Conservation (phyloP, 108 stramenopile species). For the Bacterosira constricta region DNA sequence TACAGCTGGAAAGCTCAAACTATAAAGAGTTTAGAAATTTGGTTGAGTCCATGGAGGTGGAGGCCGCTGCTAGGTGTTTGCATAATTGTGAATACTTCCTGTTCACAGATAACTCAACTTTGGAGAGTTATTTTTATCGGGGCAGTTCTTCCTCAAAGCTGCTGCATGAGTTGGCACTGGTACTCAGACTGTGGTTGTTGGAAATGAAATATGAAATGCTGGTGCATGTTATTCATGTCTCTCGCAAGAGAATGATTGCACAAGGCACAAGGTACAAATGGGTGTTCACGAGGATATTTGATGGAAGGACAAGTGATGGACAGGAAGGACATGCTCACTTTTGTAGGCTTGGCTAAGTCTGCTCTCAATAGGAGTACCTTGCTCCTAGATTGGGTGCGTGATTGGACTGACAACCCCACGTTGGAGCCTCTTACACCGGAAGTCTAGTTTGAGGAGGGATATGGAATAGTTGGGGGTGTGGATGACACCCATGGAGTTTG, state of each 20-base stretch:
- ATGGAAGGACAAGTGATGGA: slow-evolving; percentile 18
- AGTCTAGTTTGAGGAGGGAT: slow-evolving; percentile 25
- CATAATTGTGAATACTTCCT: slow-evolving; percentile 6
- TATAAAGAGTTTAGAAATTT: slow-evolving; percentile 29
- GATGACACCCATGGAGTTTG: slow-evolving; percentile 18
- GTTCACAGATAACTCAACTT: slow-evolving; percentile 44
- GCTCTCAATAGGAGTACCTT: slow-evolving; percentile 2
- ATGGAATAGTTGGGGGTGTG: slow-evolving; percentile 24
- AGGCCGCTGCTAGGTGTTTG: slow-evolving; percentile 2
- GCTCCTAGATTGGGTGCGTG: slow-evolving; percentile 3
- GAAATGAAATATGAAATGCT: slow-evolving; percentile 12
- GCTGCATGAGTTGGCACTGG: slow-evolving; percentile 19
- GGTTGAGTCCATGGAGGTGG: slow-evolving; percentile 14
- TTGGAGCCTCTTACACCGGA: slow-evolving; percentile 16
- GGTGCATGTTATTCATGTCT: slow-evolving; percentile 30
- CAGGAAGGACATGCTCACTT: slow-evolving; percentile 23
- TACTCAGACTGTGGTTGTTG: slow-evolving; percentile 24
- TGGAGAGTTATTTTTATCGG: slow-evolving; percentile 28
- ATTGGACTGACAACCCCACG: background rate
- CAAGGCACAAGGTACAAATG: slow-evolving; percentile 38
- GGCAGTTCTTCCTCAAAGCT: slow-evolving; percentile 24
- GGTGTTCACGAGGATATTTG: slow-evolving; percentile 13
- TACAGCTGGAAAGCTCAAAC: slow-evolving; percentile 6
- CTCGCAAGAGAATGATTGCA: slow-evolving; percentile 49
- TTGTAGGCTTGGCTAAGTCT: background rate